Base-by-base conservation (phyloP, 139 green algal genomes). In the Haematococcus sp. region DNA sequence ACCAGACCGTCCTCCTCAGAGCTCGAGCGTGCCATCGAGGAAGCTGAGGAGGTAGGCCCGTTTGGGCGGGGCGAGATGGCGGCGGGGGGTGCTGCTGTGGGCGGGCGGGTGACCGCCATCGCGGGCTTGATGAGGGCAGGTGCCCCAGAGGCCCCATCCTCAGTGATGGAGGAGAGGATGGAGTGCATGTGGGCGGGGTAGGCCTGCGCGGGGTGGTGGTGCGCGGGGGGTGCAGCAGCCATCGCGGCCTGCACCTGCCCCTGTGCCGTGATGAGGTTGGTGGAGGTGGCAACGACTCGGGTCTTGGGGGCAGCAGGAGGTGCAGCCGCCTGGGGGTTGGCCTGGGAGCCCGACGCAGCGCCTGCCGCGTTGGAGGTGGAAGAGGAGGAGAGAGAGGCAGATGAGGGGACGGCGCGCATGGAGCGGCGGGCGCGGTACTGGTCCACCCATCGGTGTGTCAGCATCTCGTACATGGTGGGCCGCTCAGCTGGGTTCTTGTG, bases 391-490 rank as follows among this genome's bases (percentile, higher is more conserved):
- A 63, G 73, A 20, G 60, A 31, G 15, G 51, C 2, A 40, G 64
- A 23, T 20, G 64, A 22, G 17, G 67, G 67, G 11, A 63, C 28
- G 46, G 46, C 5, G 63, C 82, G 75, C 77, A 87, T 83, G 46
- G 66, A 79, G 27, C 82, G 70, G 34, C 82, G 75, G 2, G 68
- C 65, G 25, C 77, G 78, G 78, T 76, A 86, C 17, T 70, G 66
- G 22, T 84, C 80, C 15, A 89, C 69, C 84, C 84, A 89, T 31
- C 75, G 72, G 67, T 89, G 80, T 60, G 83, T 73, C 54, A 86
- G 66, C 84, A 89, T 89, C 33, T 86, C 76, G 3, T 80, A 64
- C 32, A 84, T 74, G 43, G 59, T 84, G 28, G 78, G 80, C 0
- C 84, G 78, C 34, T 82, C 65, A 2, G 35, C 71, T 19, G 81